These are phyloP conservation scores for Penicillium paneum DNA, from an alignment of 2,329 filamentous ascomycete species.

Conservation along the genomic window DNA sequence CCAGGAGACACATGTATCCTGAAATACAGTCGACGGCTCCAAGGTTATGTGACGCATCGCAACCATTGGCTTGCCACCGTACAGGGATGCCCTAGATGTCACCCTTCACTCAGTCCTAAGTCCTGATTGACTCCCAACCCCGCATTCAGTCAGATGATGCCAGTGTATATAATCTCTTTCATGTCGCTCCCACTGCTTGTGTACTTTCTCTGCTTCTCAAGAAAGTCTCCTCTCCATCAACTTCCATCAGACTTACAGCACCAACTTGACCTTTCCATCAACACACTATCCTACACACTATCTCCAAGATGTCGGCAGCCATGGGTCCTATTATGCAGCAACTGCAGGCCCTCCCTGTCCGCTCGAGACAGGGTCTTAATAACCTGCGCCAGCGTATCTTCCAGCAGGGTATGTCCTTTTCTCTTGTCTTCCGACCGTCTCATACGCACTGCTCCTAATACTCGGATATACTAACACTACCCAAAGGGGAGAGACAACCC, in stretches of 20 bases:
- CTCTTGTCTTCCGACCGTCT: neutral
- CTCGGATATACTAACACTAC: slow-evolving; percentile 6
- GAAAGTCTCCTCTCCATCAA: slow-evolving; percentile 5
- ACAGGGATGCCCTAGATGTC: slow-evolving; percentile 21
- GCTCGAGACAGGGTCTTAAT: slow-evolving; percentile 24
- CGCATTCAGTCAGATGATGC: slow-evolving; percentile 25
- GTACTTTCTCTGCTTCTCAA: neutral
- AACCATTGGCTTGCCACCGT: slow-evolving; percentile 13
- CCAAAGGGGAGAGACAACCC: slow-evolving; percentile 27
- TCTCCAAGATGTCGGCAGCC: slow-evolving; percentile 22
- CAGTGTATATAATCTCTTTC: slow-evolving; percentile 15
- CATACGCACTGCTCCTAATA: neutral
- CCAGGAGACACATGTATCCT: neutral
- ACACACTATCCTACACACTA: neutral
- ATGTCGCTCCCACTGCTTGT: neutral
- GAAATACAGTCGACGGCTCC: slow-evolving; percentile 4
- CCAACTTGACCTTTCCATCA: slow-evolving; percentile 3
- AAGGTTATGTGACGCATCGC: neutral
- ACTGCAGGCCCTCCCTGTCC: slow-evolving; percentile 22
- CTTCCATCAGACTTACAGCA: neutral
- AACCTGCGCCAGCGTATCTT: slow-evolving; percentile 25
- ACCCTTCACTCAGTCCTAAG: slow-evolving; percentile 11
- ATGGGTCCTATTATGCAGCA: slow-evolving; percentile 23
- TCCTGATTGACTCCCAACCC: slow-evolving; percentile 16
- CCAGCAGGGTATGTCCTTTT: slow-evolving; percentile 24